Evolutionary conservation across 2,329 filamentous ascomycete species (phyloP).

Genomic region (Erysiphe neolycopersici): DNA sequence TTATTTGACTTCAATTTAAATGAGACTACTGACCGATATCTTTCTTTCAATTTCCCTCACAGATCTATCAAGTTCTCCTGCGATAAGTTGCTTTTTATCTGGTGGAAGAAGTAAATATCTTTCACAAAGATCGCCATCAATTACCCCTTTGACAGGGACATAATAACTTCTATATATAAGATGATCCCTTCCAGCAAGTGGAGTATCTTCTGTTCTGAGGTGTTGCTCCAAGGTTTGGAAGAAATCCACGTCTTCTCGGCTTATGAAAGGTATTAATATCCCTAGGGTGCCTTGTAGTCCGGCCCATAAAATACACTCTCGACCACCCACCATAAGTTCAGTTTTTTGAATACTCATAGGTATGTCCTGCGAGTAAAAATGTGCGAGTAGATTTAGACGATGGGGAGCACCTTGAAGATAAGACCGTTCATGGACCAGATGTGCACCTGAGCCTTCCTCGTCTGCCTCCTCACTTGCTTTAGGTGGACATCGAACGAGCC

Average conservation of each 20-base stretch:
- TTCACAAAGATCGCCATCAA: constrained; percentile 93
- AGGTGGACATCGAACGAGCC: constrained; percentile 64
- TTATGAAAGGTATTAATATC: constrained; percentile 73
- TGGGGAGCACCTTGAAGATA: constrained; percentile 81
- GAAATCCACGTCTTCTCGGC: constrained; percentile 86
- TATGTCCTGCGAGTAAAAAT: constrained; percentile 80
- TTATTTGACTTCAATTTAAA: background rate
- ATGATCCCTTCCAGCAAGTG: constrained; percentile 77
- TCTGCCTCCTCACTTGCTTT: constrained; percentile 77
- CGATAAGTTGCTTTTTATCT: constrained; percentile 89
- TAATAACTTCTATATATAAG: constrained; percentile 92
- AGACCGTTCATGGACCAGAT: constrained; percentile 68
- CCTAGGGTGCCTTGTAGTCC: constrained; percentile 87
- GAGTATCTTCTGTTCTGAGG: constrained; percentile 62
- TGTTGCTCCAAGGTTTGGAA: constrained; percentile 87
- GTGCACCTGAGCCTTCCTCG: constrained; percentile 69
- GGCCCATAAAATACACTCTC: constrained; percentile 78
- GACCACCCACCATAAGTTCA: constrained; percentile 67
- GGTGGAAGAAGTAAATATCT: constrained; percentile 58
- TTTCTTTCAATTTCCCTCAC: constrained; percentile 89
- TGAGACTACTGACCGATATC: constrained; percentile 32
- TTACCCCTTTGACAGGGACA: constrained; percentile 81
- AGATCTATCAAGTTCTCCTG: constrained; percentile 70
- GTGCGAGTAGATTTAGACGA: constrained; percentile 58
- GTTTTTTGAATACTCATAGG: constrained; percentile 78